Evolutionary conservation across 352 stramenopile genomes (phyloP).

Genomic region (Phytopythium vexans): DNA sequence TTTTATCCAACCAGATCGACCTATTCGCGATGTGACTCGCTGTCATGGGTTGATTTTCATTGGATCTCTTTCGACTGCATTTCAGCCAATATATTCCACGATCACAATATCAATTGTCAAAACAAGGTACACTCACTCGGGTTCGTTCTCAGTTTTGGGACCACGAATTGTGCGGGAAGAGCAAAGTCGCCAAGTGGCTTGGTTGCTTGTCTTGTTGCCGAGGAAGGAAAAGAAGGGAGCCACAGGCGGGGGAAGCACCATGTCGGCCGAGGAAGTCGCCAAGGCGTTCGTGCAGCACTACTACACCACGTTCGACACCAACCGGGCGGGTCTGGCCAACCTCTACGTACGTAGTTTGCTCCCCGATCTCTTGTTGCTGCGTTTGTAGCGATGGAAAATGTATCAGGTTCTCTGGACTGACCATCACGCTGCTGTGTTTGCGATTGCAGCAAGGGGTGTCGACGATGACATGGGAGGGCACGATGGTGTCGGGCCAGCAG

Average conservation of each 20-base stretch:
- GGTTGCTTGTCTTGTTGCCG: neutral
- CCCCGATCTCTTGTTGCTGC: neutral
- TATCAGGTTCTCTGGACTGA: neutral
- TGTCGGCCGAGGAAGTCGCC: conserved; percentile 83
- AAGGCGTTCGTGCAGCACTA: conserved; percentile 88
- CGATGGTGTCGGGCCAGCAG: conserved; percentile 67
- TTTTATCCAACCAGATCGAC: conserved; percentile 16
- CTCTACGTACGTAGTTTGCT: conserved; percentile 67
- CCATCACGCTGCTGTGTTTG: neutral
- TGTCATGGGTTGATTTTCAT: conserved; percentile 7
- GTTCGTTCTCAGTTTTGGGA: conserved; percentile 3
- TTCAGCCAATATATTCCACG: conserved; percentile 18
- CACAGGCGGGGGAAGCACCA: conserved; percentile 22
- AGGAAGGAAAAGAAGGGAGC: conserved; percentile 8
- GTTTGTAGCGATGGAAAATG: conserved; percentile 2
- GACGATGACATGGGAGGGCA: conserved; percentile 79
- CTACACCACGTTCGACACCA: conserved; percentile 85
- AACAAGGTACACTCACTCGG: conserved; percentile 2
- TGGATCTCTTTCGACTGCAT: conserved; percentile 2
- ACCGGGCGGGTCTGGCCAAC: conserved; percentile 62
- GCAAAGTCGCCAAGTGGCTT: conserved; percentile 12
- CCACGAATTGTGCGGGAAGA: conserved; percentile 14
- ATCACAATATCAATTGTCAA: neutral
- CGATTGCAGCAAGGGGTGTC: conserved; percentile 60
- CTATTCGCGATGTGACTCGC: neutral